Conservation (phyloP, 306 rosid species). For the Quercus gilva region DNA sequence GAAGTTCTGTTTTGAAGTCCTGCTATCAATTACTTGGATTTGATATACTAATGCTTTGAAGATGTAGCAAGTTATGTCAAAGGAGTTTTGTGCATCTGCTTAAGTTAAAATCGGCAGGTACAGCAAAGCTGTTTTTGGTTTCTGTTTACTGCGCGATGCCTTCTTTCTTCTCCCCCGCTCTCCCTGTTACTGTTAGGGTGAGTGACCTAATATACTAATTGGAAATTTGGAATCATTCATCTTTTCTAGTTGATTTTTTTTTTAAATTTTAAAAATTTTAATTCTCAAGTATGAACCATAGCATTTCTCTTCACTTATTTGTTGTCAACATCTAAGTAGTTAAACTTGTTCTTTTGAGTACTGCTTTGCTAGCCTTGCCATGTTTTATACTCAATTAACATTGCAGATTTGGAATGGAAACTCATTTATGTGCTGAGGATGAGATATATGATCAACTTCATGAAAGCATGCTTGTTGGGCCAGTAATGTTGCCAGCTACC, state of each 20-base stretch:
- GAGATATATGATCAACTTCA: conserved; percentile 85
- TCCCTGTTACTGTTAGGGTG: neutral
- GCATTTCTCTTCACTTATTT: neutral
- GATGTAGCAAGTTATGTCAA: neutral
- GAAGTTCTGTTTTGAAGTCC: neutral
- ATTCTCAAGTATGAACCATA: too few relatives aligned
- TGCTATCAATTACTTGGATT: neutral
- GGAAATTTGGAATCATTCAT: neutral
- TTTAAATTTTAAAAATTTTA: neutral
- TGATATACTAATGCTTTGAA: neutral
- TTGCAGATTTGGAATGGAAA: conserved; percentile 90
- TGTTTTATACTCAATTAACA: too few relatives aligned
- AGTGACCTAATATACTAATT: neutral
- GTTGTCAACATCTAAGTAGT: neutral
- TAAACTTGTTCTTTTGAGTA: neutral
- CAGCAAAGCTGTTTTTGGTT: neutral
- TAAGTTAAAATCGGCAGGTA: neutral
- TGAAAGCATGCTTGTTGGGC: conserved; percentile 94
- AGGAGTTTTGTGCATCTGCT: neutral
- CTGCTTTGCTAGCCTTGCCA: too few relatives aligned
- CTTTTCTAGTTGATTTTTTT: neutral
- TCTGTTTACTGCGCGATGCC: neutral
- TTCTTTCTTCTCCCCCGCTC: neutral
- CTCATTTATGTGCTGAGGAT: conserved; percentile 93
- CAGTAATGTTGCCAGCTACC: conserved; percentile 88